phyloP scores from a whole-genome alignment of 441 rosid genomes.

The Cnidoscolus chayamansa region DNA sequence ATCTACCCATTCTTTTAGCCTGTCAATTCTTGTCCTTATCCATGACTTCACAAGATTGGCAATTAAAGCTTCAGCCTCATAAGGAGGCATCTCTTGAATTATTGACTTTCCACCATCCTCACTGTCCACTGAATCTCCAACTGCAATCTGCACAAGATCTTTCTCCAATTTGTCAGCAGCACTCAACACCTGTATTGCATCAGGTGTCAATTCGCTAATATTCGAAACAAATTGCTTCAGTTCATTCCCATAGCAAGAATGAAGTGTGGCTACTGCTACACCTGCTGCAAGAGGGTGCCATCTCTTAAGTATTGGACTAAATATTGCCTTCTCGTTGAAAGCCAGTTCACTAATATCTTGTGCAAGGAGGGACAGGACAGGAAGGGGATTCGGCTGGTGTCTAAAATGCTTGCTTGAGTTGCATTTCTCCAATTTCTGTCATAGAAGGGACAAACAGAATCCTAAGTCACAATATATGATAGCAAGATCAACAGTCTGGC shows the following conservation, averaged over 20 bases:
- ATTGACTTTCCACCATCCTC: conserved; percentile 98
- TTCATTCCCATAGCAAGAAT: conserved; percentile 85
- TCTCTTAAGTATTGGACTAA: conserved; percentile 86
- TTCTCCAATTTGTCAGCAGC: conserved; percentile 95
- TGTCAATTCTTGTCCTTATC: conserved; percentile 73
- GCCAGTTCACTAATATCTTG: conserved; percentile 85
- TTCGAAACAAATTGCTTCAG: conserved; percentile 71
- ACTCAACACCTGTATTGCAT: conserved; percentile 84
- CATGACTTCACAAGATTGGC: conserved; percentile 84
- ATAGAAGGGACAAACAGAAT: conserved; percentile 17
- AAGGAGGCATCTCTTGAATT: conserved; percentile 96
- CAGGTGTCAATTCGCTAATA: conserved; percentile 76
- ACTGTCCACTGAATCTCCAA: conserved; percentile 91
- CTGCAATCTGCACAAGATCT: conserved; percentile 97
- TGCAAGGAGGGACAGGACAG: conserved; percentile 74
- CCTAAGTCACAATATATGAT: conserved; percentile 1
- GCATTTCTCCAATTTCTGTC: conserved; percentile 89
- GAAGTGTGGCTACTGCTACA: conserved; percentile 98
- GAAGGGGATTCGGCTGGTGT: conserved; percentile 64
- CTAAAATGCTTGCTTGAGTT: conserved; percentile 81
- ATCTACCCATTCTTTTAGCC: conserved; percentile 84
- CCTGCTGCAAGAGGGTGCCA: conserved; percentile 99
- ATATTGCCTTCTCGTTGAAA: conserved; percentile 66
- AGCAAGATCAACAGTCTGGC: neutral
- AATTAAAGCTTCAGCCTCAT: conserved; percentile 77